Percentiles rank a stretch among this genome's conserved stretches.
phyloP scores from a whole-genome alignment of 139 green algal genomes.

The Eudorina sp. region DNA sequence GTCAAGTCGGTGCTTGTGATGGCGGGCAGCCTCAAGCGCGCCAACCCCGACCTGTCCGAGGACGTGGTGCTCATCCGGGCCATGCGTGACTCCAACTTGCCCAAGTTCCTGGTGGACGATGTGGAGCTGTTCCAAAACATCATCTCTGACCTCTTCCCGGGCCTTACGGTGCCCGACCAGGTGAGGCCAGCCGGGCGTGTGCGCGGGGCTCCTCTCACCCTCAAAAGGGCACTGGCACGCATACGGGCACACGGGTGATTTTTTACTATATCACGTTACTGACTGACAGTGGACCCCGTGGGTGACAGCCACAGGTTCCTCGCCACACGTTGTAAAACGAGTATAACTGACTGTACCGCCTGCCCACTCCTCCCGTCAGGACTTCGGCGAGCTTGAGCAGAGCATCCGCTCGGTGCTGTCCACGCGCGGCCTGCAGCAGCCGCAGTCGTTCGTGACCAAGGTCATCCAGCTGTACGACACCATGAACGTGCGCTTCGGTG shows the following conservation, averaged over 20 bases:
- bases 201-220: too few species aligned
- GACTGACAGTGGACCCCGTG: too few species aligned
- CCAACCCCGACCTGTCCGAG: slow-evolving; percentile 78
- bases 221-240: too few species aligned
- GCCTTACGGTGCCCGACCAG: slow-evolving; percentile 73
- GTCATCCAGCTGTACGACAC: slow-evolving; percentile 90
- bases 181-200: slow-evolving; percentile 15
- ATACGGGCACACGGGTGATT: too few species aligned
- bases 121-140: slow-evolving; percentile 88
- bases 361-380: too few species aligned
- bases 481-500: slow-evolving; percentile 89
- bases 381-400: slow-evolving; percentile 81
- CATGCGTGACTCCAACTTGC: slow-evolving; percentile 90
- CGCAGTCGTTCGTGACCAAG: slow-evolving; percentile 80
- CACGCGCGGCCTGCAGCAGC: slow-evolving; percentile 69
- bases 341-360: too few species aligned
- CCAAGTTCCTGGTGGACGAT: slow-evolving; percentile 90
- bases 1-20: slow-evolving; percentile 92
- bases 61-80: slow-evolving; percentile 84
- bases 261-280: too few species aligned
- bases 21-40: slow-evolving; percentile 85
- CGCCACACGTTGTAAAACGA: too few species aligned
- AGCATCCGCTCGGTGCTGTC: slow-evolving; percentile 68
- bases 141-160: slow-evolving; percentile 90
- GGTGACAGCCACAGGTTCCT: too few species aligned